A percentile compares a stretch with the other conserved stretches of the same genome.
These are phyloP conservation scores for Schizochytrium sp. DNA, from an alignment of 108 stramenopile genomes.

Conservation along the genomic window DNA sequence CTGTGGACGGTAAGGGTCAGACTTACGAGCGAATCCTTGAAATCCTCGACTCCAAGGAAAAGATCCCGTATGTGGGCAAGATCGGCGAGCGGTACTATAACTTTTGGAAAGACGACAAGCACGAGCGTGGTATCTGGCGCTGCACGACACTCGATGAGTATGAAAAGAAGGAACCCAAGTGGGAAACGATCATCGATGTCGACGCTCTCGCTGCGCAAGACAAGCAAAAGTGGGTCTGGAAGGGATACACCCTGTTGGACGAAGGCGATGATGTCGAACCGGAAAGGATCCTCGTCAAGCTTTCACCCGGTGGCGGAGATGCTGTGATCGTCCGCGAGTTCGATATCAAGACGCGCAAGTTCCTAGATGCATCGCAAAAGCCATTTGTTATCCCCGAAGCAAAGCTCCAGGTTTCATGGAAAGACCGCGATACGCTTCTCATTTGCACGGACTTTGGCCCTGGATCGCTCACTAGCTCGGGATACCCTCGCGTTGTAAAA, in stretches of 20 bases:
- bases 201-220: slow-evolving; percentile 58
- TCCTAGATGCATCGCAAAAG: slow-evolving; percentile 48
- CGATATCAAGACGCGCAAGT: slow-evolving; percentile 59
- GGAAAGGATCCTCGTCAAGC: slow-evolving; percentile 54
- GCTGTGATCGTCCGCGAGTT: slow-evolving; percentile 74
- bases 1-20: neutral
- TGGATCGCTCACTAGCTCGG: slow-evolving; percentile 63
- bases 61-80: slow-evolving; percentile 24
- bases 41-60: slow-evolving; percentile 31
- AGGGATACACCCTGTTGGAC: slow-evolving; percentile 52
- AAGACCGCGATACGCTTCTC: slow-evolving; percentile 53
- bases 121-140: slow-evolving; percentile 66
- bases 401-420: slow-evolving; percentile 58
- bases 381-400: slow-evolving; percentile 56
- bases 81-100: slow-evolving; percentile 32
- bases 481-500: slow-evolving; percentile 75
- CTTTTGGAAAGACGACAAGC: slow-evolving; percentile 42
- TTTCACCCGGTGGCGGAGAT: slow-evolving; percentile 80
- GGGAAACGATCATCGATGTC: slow-evolving; percentile 74
- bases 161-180: slow-evolving; percentile 38
- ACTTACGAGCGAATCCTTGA: neutral
- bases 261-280: slow-evolving; percentile 32
- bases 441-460: slow-evolving; percentile 54
- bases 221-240: slow-evolving; percentile 78
- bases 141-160: slow-evolving; percentile 59